Evolutionary conservation across 2,329 filamentous ascomycete genomes (phyloP).

Genomic region (Whalleya microplaca): DNA sequence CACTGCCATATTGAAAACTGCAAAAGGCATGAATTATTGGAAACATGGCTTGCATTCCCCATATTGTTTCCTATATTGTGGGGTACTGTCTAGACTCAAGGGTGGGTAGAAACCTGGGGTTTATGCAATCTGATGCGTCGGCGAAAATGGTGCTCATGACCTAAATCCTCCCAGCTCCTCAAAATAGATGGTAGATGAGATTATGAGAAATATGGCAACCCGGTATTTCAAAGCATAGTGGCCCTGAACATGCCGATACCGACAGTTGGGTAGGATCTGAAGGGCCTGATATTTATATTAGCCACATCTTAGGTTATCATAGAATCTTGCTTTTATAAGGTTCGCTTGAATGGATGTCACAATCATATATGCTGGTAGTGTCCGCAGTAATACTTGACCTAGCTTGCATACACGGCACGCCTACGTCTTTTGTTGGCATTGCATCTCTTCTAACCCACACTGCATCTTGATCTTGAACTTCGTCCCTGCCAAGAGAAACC

Average conservation of each 20-base stretch:
- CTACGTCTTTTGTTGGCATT: too few species aligned
- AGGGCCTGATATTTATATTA: not conserved
- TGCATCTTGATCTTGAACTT: too few species aligned
- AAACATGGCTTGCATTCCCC: not conserved
- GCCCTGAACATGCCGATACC: not conserved
- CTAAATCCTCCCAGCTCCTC: not conserved
- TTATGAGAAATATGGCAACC: not conserved
- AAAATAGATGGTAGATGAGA: not conserved
- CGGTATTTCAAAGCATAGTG: not conserved
- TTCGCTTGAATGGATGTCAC: not conserved
- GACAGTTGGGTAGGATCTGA: not conserved
- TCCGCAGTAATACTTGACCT: not conserved
- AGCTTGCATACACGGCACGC: not conserved
- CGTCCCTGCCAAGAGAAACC: too few species aligned
- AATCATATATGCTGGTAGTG: not conserved
- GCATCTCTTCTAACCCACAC: too few species aligned
- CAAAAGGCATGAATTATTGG: constrained; percentile 3
- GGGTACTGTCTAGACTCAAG: not conserved
- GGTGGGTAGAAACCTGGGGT: not conserved
- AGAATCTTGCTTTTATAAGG: not conserved
- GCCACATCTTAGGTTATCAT: not conserved
- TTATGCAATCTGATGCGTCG: not conserved
- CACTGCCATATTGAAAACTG: constrained; percentile 6
- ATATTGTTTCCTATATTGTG: not conserved
- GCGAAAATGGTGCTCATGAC: not conserved